Base-by-base conservation (phyloP, 2,329 filamentous ascomycete genomes). In the Apiospora sp. region DNA sequence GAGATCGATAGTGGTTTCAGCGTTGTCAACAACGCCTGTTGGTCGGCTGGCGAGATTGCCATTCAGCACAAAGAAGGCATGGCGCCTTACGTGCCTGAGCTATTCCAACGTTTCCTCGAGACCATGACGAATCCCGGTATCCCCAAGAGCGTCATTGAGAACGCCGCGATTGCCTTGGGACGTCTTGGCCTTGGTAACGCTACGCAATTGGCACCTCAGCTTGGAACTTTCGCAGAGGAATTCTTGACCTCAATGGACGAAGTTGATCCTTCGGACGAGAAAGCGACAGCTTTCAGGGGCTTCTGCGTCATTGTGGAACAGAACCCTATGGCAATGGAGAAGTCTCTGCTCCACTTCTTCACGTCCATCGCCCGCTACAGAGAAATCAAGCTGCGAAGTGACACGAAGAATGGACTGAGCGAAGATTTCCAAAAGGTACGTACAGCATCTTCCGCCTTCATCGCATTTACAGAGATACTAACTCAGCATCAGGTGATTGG, bases 11-110 rank as follows among this genome's bases (percentile, higher is more conserved):
- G 90, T 24, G 92, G 92, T 19, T 98, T 98, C 81, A 94, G 95
- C 73, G 95, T 98, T 43, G 92, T 98, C 73, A 99, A 98, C 88
- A 99, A 99, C 80, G 96, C 96, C 30, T 98, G 96, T 84, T 99
- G 96, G 96, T 97, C 95, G 8, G 92, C 92, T 34, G 96, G 96
- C 58, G 96, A 99, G 85, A 96, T 98, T 74, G 91, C 95, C 22
- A 91, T 98, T 82, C 92, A 94, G 74, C 88, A 93, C 80, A 90
- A 92, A 76, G 90, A 92, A 74, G 90, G 88, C 71, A 93, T 98
- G 90, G 88, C 88, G 1, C 92, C 92, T 0, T 98, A 93, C 80
- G 89, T 95, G 13, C 91, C 93, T 30, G 90, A 93, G 74, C 86
- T 99, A 22, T 91, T 97, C 73, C 89, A 92, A 74, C 91, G 93